Base-by-base conservation (phyloP, 139 green algal species). In the Chlamydomonas applanata region DNA sequence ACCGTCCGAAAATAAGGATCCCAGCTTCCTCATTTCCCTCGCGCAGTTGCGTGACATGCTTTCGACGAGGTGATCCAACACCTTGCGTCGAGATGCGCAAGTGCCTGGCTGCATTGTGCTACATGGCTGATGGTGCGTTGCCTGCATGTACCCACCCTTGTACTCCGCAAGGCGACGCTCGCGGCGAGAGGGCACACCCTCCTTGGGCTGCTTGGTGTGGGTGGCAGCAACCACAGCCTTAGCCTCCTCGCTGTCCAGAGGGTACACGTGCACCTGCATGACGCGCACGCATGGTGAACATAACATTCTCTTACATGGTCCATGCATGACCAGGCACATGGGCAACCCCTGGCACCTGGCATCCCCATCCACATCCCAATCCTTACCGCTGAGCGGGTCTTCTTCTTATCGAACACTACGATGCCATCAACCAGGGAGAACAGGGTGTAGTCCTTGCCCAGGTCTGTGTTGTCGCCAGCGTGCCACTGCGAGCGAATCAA, bases 361-460 rank as follows among this genome's bases (percentile, higher is more conserved):
- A 16, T 27, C 32, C 11, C 36, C 56, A 4, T 7, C 65, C 36
- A 4, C 27, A 32, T 30, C 35, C 27, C 13, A 72, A 29, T 25
- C 52, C 82, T 56, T 53, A 88, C 83, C 73, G 53, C 29, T 2
- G 76, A 59, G 44, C 64, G 75, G 29, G 76, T 74, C 57, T 77
- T 76, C 79, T 86, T 90, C 85, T 90, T 88, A 44, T 96, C 86
- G 71, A 95, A 98, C 25, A 96, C 76, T 2, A 98, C 95, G 33
- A 98, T 84, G 76, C 95, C 95, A 32, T 93, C 89, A 24, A 93
- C 83, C 7, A 87, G 84, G 4, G 93, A 89, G 78, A 93, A 98
- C 4, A 98, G 79, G 13, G 95, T 98, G 90, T 94, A 98, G 87
- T 98, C 95, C 61, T 91, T 94, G 72, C 95, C 95, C 33, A 89